phyloP scores from a whole-genome alignment of 495 filamentous ascomycete genomes.

The Sabuloglossum arenarium region DNA sequence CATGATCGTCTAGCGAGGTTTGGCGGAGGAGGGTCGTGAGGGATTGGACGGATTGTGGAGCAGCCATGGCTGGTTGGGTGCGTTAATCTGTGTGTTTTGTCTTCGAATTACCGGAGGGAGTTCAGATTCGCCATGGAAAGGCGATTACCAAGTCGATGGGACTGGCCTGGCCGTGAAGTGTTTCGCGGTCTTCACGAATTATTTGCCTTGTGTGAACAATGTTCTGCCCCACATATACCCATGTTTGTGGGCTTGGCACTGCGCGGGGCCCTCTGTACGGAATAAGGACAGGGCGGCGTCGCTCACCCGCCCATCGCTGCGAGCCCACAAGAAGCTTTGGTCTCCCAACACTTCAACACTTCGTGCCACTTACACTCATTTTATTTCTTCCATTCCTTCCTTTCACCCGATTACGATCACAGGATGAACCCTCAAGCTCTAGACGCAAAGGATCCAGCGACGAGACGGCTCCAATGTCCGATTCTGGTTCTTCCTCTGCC shows the following conservation, averaged over 20 bases:
- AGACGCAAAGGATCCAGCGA: background rate
- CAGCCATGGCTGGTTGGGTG: background rate
- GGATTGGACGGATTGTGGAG: conserved; percentile 18
- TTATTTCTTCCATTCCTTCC: background rate
- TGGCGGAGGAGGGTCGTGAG: conserved; percentile 33
- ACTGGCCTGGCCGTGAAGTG: too few relatives aligned
- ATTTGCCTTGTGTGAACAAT: too few relatives aligned
- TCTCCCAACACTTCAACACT: background rate
- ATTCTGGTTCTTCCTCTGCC: background rate
- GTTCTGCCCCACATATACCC: too few relatives aligned
- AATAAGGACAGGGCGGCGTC: too few relatives aligned
- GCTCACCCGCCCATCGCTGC: too few relatives aligned
- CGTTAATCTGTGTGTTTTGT: background rate
- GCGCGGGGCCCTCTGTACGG: too few relatives aligned
- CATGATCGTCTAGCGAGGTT: conserved; percentile 51
- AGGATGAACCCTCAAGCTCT: background rate
- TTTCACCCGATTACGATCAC: background rate
- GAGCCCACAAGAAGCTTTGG: too few relatives aligned
- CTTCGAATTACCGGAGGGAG: too few relatives aligned
- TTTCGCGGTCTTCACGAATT: too few relatives aligned
- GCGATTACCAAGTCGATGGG: too few relatives aligned
- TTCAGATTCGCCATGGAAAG: too few relatives aligned
- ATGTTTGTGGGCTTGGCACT: too few relatives aligned
- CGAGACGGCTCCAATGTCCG: background rate
- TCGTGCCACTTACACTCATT: background rate